Percentiles rank a stretch among this genome's conserved stretches.
These are phyloP conservation scores for Torulaspora indica DNA, from an alignment of 805 yeast species.

Conservation along the genomic window DNA sequence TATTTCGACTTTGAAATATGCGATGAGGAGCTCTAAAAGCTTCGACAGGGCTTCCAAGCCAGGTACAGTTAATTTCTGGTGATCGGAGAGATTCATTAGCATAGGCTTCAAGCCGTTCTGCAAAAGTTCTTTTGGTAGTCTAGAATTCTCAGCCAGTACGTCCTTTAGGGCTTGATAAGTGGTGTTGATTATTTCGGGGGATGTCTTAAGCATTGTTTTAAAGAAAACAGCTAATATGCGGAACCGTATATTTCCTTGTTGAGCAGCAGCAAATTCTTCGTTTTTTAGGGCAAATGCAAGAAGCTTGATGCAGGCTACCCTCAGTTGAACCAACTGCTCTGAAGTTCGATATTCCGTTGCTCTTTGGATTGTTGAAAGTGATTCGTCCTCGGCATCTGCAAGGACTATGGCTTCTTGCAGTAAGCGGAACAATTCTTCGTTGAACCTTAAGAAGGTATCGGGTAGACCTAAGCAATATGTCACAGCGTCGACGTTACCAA, in stretches of 20 bases:
- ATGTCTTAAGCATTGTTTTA: slow-evolving; percentile 81
- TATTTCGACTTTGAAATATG: slow-evolving; percentile 93
- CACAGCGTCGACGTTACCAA: slow-evolving; percentile 97
- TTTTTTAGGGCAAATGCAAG: slow-evolving; percentile 78
- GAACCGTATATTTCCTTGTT: slow-evolving; percentile 72
- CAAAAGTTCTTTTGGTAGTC: slow-evolving; percentile 87
- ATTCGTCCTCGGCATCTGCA: slow-evolving; percentile 97
- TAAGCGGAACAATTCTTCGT: slow-evolving; percentile 81
- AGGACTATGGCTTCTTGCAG: slow-evolving; percentile 86
- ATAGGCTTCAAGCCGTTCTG: slow-evolving; percentile 95
- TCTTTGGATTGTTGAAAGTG: slow-evolving; percentile 81
- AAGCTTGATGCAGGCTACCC: slow-evolving; percentile 85
- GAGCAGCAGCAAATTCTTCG: slow-evolving; percentile 73
- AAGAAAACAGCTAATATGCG: slow-evolving; percentile 89
- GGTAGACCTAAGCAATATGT: slow-evolving; percentile 81
- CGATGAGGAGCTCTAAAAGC: slow-evolving; percentile 76
- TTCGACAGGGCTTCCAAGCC: slow-evolving; percentile 90
- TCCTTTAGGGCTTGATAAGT: slow-evolving; percentile 84
- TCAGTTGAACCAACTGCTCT: slow-evolving; percentile 76
- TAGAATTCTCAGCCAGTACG: slow-evolving; percentile 78
- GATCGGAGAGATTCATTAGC: slow-evolving; percentile 91
- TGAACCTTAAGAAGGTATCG: slow-evolving; percentile 74
- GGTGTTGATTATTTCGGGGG: slow-evolving; percentile 84
- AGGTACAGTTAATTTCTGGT: slow-evolving; percentile 78
- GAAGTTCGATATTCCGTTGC: slow-evolving; percentile 83